These are phyloP conservation scores for Phalaenopsis hybrid DNA, from an alignment of 116 monocot genomes.

Conservation along the genomic window DNA sequence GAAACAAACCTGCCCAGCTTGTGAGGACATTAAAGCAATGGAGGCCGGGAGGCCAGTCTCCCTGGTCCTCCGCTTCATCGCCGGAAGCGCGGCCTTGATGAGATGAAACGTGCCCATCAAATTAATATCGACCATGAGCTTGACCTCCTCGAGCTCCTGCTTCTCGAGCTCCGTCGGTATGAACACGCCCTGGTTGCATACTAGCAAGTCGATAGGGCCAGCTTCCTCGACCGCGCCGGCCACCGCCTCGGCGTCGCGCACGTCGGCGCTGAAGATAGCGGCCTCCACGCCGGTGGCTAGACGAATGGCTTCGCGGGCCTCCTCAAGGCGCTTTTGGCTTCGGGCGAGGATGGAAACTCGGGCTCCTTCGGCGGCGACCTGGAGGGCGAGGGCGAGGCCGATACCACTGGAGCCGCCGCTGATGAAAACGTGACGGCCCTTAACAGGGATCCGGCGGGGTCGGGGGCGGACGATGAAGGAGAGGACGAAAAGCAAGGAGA, in stretches of 20 bases:
- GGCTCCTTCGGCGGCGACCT: constrained; percentile 30
- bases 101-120: constrained; percentile 50
- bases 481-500: neutral
- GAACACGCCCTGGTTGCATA: constrained; percentile 52
- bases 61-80: constrained; percentile 30
- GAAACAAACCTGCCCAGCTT: constrained; percentile 41
- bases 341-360: constrained; percentile 55
- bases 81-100: constrained; percentile 52
- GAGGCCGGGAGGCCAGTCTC: constrained; percentile 32
- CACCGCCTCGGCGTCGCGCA: constrained; percentile 36
- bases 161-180: constrained; percentile 33
- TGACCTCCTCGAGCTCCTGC: constrained; percentile 33
- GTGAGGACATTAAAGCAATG: constrained; percentile 45
- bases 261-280: constrained; percentile 28
- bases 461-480: constrained; percentile 29
- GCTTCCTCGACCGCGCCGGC: constrained; percentile 31
- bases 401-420: constrained; percentile 53
- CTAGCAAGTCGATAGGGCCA: constrained; percentile 43
- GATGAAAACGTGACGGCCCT: constrained; percentile 40
- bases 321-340: constrained; percentile 21
- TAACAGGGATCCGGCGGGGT: constrained; percentile 26
- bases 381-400: constrained; percentile 35
- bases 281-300: constrained; percentile 27
- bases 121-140: constrained; percentile 46
- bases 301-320: constrained; percentile 27